These are phyloP conservation scores for Clarireedia homoeocarpa DNA, from an alignment of 2,329 filamentous ascomycete species.

Conservation along the genomic window DNA sequence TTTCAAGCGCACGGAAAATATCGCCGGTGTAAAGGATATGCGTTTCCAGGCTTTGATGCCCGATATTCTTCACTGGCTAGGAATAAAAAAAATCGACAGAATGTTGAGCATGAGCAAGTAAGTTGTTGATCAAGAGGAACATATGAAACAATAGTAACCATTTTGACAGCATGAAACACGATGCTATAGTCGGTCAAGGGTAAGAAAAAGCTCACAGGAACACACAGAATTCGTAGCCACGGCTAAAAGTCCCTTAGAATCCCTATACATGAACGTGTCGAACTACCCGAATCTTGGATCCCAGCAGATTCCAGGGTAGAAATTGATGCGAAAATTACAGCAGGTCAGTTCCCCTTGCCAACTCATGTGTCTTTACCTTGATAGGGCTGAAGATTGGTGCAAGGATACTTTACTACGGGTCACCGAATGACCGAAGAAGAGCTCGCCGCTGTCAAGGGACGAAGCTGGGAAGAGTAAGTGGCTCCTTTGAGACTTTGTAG, in stretches of 20 bases:
- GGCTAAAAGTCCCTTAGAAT: constrained; percentile 42
- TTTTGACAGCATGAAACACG: constrained; percentile 69
- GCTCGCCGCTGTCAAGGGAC: constrained; percentile 75
- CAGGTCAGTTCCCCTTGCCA: constrained; percentile 46
- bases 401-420: constrained; percentile 75
- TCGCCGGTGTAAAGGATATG: constrained; percentile 95
- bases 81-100: constrained; percentile 95
- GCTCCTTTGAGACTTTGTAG: constrained; percentile 12
- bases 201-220: constrained; percentile 25
- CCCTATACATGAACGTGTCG: constrained; percentile 81
- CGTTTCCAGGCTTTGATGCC: constrained; percentile 98
- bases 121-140: constrained; percentile 12
- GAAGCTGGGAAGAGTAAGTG: constrained; percentile 79
- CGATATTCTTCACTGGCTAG: constrained; percentile 94
- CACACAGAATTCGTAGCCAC: constrained; percentile 2
- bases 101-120: constrained; percentile 96
- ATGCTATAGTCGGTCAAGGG: constrained; percentile 80
- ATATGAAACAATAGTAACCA: constrained; percentile 20
- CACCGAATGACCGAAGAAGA: constrained; percentile 85
- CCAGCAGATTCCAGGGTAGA: constrained; percentile 94
- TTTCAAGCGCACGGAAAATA: constrained; percentile 96
- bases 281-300: constrained; percentile 89
- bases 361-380: background rate
- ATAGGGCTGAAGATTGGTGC: constrained; percentile 28
- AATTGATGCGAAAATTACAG: constrained; percentile 97